Evolutionary conservation across 225 moss, liverwort and hornwort species (phyloP).

Genomic region (Climacium dendroides): DNA sequence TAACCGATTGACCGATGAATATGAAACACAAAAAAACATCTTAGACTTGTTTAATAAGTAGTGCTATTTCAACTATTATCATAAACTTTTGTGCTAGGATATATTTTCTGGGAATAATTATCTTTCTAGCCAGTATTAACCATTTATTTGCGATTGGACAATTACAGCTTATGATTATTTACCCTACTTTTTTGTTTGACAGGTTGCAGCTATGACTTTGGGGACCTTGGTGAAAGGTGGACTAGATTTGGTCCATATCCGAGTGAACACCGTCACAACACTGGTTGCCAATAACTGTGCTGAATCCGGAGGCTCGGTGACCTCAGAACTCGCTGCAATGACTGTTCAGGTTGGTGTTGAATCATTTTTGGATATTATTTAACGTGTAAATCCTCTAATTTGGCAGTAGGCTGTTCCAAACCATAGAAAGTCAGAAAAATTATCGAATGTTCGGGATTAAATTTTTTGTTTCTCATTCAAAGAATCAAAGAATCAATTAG

Average conservation of each 20-base stretch:
- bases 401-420: no score
- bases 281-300: conserved; percentile 54
- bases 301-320: conserved; percentile 60
- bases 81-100: background rate
- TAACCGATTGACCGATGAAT: background rate
- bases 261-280: conserved; percentile 46
- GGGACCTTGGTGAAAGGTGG: conserved; percentile 46
- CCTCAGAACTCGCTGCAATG: conserved; percentile 66
- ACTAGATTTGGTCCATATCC: conserved; percentile 44
- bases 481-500: background rate
- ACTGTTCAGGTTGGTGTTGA: conserved; percentile 47
- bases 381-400: no score
- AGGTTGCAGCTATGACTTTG: conserved; percentile 73
- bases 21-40: background rate
- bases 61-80: background rate
- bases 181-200: background rate
- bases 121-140: background rate
- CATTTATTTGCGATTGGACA: background rate
- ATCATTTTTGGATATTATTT: no score
- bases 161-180: background rate
- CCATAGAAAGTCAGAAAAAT: no score
- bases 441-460: background rate
- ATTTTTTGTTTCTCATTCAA: background rate
- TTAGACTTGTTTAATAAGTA: background rate
- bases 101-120: background rate